A percentile compares a stretch with the other conserved stretches of the same genome.
phyloP scores from a whole-genome alignment of 108 stramenopile genomes.

The Cyclotella kingstonii region DNA sequence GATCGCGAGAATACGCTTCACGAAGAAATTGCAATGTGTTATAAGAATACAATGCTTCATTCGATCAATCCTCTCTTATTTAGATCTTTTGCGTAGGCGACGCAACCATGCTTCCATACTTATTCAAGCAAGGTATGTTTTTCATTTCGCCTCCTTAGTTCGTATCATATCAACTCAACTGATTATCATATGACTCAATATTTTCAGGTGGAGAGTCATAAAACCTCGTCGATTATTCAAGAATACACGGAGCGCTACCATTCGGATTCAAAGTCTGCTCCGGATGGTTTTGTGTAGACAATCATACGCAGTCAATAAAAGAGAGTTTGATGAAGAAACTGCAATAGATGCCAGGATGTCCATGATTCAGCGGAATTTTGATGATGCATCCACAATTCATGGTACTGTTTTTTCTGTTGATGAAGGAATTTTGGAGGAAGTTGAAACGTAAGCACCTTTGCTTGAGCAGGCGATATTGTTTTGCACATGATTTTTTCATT shows the following conservation, averaged over 20 bases:
- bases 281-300: slow-evolving; percentile 31
- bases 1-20: slow-evolving; percentile 26
- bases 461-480: neutral
- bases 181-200: neutral
- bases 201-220: slow-evolving; percentile 38
- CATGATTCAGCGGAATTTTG: slow-evolving; percentile 47
- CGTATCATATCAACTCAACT: too few relatives aligned
- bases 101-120: slow-evolving; percentile 48
- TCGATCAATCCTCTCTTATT: slow-evolving; percentile 46
- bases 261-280: slow-evolving; percentile 22
- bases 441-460: slow-evolving; percentile 32
- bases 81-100: slow-evolving; percentile 44
- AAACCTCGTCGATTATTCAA: slow-evolving; percentile 28
- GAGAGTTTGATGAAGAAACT: slow-evolving; percentile 24
- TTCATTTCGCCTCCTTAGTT: too few relatives aligned
- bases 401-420: slow-evolving; percentile 47
- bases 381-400: slow-evolving; percentile 38
- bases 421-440: slow-evolving; percentile 48
- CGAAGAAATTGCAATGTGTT: slow-evolving; percentile 19
- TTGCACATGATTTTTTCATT: neutral
- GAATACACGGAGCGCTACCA: slow-evolving; percentile 9
- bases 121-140: slow-evolving; percentile 64
- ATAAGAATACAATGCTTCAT: slow-evolving; percentile 72
- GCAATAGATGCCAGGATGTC: slow-evolving; percentile 37
- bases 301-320: slow-evolving; percentile 15